Percentiles rank a stretch among this genome's conserved stretches.
phyloP scores from a whole-genome alignment of 805 yeast species.

The Priceomyces melissophilus region DNA sequence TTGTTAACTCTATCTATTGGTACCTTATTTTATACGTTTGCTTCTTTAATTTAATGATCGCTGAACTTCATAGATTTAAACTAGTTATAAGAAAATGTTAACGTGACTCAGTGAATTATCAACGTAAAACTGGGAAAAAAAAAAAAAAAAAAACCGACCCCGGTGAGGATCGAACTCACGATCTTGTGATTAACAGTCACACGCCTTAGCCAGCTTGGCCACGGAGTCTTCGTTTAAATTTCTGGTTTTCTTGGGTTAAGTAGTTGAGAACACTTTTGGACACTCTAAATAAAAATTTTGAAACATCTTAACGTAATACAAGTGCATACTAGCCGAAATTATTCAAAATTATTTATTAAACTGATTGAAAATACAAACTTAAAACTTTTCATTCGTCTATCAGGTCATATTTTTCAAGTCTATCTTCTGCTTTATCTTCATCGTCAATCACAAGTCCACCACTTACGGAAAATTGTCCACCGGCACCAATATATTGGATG shows the following conservation, averaged over 20 bases:
- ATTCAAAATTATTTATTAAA: too few species aligned
- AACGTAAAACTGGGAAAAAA: not conserved
- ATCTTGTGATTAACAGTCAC: constrained; percentile 24
- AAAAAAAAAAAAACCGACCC: constrained; percentile 15
- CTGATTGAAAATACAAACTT: not conserved
- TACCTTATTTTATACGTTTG: not conserved
- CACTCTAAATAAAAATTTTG: too few species aligned
- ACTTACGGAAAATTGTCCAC: constrained; percentile 92
- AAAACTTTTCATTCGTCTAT: constrained; percentile 31
- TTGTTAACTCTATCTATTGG: too few species aligned
- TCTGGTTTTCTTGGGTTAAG: too few species aligned
- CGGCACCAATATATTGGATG: constrained; percentile 77
- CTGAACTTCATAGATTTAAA: not conserved
- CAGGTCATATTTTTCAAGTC: constrained; percentile 51
- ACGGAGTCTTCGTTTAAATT: constrained; percentile 17
- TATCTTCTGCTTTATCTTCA: constrained; percentile 44
- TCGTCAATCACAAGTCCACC: constrained; percentile 72
- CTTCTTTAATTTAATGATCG: not conserved
- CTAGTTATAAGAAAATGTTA: not conserved
- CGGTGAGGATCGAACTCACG: constrained; percentile 27
- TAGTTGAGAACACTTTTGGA: too few species aligned
- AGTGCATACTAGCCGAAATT: not conserved
- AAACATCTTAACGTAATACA: not conserved
- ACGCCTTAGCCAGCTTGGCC: constrained; percentile 31
- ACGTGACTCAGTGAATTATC: not conserved